Evolutionary conservation across 129 eudicot genomes (phyloP).

Genomic region (Apium graveolens): DNA sequence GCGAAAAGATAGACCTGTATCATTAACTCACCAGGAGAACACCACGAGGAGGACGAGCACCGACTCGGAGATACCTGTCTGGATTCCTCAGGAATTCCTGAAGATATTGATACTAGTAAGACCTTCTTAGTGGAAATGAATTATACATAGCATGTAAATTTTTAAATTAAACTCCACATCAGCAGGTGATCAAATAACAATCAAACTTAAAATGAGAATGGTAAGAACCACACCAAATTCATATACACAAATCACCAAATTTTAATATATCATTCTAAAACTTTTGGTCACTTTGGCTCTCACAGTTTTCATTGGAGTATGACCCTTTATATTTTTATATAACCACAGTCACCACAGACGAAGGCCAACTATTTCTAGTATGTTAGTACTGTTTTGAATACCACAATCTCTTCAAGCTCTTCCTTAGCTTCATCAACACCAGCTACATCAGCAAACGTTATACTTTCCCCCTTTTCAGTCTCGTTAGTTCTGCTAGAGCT

Average conservation of each 20-base stretch:
- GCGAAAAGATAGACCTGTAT: too few relatives aligned
- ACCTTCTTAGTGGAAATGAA: slow-evolving; percentile 9
- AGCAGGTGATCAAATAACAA: too few relatives aligned
- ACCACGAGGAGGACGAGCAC: slow-evolving; percentile 99
- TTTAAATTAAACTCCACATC: too few relatives aligned
- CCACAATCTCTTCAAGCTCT: slow-evolving; percentile 99
- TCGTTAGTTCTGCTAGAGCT: slow-evolving; percentile 72
- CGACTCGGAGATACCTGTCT: slow-evolving; percentile 70
- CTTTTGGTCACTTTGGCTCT: background rate
- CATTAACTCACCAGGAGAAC: slow-evolving; percentile 95
- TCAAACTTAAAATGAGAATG: too few relatives aligned
- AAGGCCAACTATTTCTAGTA: slow-evolving; percentile 3
- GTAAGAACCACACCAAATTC: background rate
- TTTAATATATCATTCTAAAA: too few relatives aligned
- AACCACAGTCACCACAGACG: background rate
- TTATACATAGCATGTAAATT: background rate
- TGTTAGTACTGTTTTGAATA: slow-evolving; percentile 26
- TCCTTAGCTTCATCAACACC: slow-evolving; percentile 99
- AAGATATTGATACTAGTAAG: background rate
- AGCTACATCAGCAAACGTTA: slow-evolving; percentile 97
- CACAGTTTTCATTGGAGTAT: background rate
- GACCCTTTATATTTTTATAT: background rate
- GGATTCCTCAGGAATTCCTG: slow-evolving; percentile 98
- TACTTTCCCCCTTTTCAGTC: slow-evolving; percentile 71
- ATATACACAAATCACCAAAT: too few relatives aligned